These are phyloP conservation scores for Marchantia polymorpha DNA, from an alignment of 225 moss, liverwort and hornwort genomes.

Conservation along the genomic window DNA sequence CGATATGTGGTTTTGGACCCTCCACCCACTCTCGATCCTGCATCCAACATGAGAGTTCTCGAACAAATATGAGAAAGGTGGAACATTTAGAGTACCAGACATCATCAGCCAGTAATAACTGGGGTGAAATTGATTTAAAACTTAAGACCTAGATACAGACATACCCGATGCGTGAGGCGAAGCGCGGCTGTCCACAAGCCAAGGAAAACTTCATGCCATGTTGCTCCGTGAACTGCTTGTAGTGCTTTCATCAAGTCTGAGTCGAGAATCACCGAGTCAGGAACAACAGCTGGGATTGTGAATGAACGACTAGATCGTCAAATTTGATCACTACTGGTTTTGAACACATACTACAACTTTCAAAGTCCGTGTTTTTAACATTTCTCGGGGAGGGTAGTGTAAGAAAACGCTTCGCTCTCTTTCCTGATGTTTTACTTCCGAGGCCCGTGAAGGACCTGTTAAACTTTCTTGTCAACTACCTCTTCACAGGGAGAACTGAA, in stretches of 20 bases:
- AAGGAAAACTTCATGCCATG: slow-evolving; percentile 89
- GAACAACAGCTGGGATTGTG: neutral
- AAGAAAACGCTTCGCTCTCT: no score
- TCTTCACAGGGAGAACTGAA: no score
- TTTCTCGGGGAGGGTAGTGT: no score
- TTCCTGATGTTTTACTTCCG: no score
- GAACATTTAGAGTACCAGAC: neutral
- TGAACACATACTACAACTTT: no score
- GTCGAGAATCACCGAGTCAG: neutral
- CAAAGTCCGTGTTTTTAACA: no score
- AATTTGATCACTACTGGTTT: neutral
- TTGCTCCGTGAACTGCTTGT: slow-evolving; percentile 72
- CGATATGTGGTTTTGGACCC: slow-evolving; percentile 62
- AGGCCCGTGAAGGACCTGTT: no score
- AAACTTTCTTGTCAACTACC: no score
- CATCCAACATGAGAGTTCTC: slow-evolving; percentile 1
- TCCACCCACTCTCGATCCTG: slow-evolving; percentile 73
- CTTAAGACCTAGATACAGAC: neutral
- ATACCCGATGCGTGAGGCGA: slow-evolving; percentile 82
- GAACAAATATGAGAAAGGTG: neutral
- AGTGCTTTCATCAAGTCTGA: slow-evolving; percentile 78
- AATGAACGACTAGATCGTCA: neutral
- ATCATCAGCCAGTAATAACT: neutral
- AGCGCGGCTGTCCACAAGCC: slow-evolving; percentile 89
- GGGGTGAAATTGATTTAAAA: neutral